These are phyloP conservation scores for Corymbia calophylla DNA, from an alignment of 441 rosid species.

Conservation along the genomic window DNA sequence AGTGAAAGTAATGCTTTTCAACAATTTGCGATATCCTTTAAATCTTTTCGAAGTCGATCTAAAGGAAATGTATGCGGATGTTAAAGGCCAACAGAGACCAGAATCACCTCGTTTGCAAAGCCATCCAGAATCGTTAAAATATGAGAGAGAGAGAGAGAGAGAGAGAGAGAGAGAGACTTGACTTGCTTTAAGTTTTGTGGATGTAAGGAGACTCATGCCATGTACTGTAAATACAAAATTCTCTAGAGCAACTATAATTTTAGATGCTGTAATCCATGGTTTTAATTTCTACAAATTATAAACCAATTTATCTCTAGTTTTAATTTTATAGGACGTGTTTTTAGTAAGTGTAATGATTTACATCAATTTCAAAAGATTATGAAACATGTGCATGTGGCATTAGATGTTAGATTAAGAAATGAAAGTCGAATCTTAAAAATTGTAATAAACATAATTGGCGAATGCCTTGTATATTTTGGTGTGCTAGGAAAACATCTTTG, in stretches of 20 bases:
- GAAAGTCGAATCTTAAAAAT: background rate
- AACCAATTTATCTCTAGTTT: background rate
- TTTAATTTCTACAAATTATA: background rate
- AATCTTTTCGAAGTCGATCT: background rate
- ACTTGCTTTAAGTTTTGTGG: background rate
- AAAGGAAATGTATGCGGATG: background rate
- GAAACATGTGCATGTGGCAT: rapidly evolving
- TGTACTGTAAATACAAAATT: background rate
- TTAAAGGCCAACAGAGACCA: background rate
- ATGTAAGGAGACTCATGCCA: background rate
- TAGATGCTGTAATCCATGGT: background rate
- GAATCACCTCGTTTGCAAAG: background rate
- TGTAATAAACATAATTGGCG: too few relatives aligned
- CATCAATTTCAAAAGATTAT: background rate
- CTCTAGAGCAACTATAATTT: background rate
- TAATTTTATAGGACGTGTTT: background rate
- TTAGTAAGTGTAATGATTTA: background rate
- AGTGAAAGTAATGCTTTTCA: background rate
- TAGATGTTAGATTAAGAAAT: background rate
- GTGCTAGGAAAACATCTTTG: background rate
- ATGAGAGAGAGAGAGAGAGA: too few relatives aligned
- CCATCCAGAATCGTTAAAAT: background rate
- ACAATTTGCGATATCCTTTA: background rate
- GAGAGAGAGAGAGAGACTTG: background rate
- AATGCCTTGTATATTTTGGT: background rate